Evolutionary conservation across 1,139 yeast genomes (phyloP).

Genomic region (Yamadazyma sp.): DNA sequence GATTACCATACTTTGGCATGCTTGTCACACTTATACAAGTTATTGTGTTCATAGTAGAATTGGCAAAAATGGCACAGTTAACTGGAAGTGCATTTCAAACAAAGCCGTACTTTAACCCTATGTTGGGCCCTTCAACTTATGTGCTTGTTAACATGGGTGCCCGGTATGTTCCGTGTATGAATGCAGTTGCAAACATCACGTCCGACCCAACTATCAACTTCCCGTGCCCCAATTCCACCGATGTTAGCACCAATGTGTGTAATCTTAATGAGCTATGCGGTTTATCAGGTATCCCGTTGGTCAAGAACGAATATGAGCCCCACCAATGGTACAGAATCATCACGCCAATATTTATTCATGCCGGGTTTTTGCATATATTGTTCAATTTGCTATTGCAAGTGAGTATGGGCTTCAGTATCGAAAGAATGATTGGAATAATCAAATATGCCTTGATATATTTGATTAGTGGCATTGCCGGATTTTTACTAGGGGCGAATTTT

Average conservation of each 20-base stretch:
- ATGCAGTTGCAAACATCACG: constrained; percentile 50
- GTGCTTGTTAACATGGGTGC: constrained; percentile 71
- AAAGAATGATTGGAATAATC: constrained; percentile 55
- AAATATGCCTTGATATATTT: constrained; percentile 60
- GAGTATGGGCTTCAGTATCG: constrained; percentile 63
- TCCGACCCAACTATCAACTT: constrained; percentile 46
- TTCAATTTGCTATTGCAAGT: constrained; percentile 65
- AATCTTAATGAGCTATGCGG: constrained; percentile 62
- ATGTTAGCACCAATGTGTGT: constrained; percentile 55
- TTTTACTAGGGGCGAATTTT: constrained; percentile 68
- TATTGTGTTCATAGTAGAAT: constrained; percentile 65
- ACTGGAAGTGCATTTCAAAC: constrained; percentile 74
- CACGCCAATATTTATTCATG: constrained; percentile 73
- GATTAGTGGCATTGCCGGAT: constrained; percentile 66
- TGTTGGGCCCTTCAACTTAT: constrained; percentile 78
- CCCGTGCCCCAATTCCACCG: constrained; percentile 75
- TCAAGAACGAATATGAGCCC: constrained; percentile 38
- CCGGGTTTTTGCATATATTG: constrained; percentile 69
- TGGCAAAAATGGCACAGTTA: constrained; percentile 54
- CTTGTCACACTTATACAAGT: constrained; percentile 52
- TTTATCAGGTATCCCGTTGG: constrained; percentile 44
- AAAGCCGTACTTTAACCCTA: constrained; percentile 72
- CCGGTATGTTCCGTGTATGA: constrained; percentile 73
- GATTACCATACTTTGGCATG: constrained; percentile 48
- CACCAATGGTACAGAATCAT: constrained; percentile 72